These are phyloP conservation scores for Chrysoporthe deuterocubensis DNA, from an alignment of 2,329 filamentous ascomycete species.

Conservation along the genomic window DNA sequence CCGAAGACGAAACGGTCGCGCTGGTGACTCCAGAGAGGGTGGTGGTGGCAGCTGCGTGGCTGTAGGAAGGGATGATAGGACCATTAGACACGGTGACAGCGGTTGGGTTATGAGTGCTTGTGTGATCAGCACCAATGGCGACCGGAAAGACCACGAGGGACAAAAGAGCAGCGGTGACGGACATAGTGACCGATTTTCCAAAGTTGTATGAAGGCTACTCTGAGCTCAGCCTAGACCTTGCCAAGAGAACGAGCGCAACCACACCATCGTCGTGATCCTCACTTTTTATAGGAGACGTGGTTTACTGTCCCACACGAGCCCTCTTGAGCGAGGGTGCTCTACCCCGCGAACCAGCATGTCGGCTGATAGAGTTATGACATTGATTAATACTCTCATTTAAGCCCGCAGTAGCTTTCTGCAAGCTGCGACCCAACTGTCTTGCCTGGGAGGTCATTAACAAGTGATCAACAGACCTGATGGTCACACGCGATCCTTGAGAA, in stretches of 20 bases:
- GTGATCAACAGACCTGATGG: slow-evolving; percentile 3
- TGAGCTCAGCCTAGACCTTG: slow-evolving; percentile 1
- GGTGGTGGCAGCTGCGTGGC: slow-evolving; percentile 14
- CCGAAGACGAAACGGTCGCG: slow-evolving; percentile 8
- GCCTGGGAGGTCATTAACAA: not conserved
- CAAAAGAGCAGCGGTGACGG: slow-evolving; percentile 1
- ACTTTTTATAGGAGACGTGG: slow-evolving; percentile 10
- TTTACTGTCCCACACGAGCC: not conserved
- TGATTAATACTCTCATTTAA: slow-evolving; percentile 1
- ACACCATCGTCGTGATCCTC: not conserved
- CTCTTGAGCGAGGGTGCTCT: not conserved
- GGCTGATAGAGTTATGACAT: slow-evolving; percentile 1
- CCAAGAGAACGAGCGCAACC: not conserved
- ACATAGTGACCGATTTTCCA: not conserved
- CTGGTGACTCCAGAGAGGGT: slow-evolving; percentile 16
- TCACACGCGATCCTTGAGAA: not conserved
- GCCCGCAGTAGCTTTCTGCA: slow-evolving; percentile 15
- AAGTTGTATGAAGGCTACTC: not conserved
- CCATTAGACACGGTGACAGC: slow-evolving; percentile 16
- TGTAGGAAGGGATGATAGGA: slow-evolving; percentile 17
- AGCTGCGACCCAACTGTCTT: not conserved
- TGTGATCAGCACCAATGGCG: slow-evolving; percentile 4
- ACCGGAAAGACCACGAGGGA: not conserved
- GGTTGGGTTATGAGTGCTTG: slow-evolving; percentile 5
- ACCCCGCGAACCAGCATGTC: not conserved